A percentile compares a stretch with the other conserved stretches of the same genome.
phyloP scores from a whole-genome alignment of 169 alveolate genomes.

The Cryptosporidium felis region DNA sequence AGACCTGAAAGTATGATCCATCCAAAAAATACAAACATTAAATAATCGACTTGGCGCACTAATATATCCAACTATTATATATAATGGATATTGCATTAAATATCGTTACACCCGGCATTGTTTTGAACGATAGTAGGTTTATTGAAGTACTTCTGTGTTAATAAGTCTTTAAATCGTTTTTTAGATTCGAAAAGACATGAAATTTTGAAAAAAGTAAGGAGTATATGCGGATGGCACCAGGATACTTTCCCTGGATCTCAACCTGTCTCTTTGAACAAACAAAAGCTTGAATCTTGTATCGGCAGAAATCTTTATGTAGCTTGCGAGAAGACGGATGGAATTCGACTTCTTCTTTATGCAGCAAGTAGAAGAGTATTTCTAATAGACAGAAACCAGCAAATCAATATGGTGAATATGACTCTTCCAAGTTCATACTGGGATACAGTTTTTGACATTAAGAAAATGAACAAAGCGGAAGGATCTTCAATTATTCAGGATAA shows the following conservation, averaged over 20 bases:
- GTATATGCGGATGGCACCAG: slow-evolving; percentile 84
- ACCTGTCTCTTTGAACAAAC: slow-evolving; percentile 85
- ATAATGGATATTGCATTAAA: slow-evolving; percentile 44
- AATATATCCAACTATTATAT: not conserved
- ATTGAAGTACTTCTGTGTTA: not conserved
- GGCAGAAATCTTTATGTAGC: slow-evolving; percentile 83
- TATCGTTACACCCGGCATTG: slow-evolving; percentile 49
- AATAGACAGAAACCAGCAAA: slow-evolving; percentile 86
- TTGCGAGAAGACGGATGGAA: slow-evolving; percentile 91
- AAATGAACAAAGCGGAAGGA: not conserved
- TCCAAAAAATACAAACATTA: not conserved
- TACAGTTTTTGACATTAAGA: slow-evolving; percentile 28
- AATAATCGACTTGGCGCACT: not conserved
- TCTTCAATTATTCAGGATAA: not conserved
- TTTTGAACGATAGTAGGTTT: slow-evolving; percentile 52
- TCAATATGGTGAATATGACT: slow-evolving; percentile 80
- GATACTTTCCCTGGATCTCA: slow-evolving; percentile 89
- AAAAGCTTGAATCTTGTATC: slow-evolving; percentile 70
- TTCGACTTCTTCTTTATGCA: slow-evolving; percentile 84
- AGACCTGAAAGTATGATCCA: slow-evolving; percentile 28
- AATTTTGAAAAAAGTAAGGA: slow-evolving; percentile 72
- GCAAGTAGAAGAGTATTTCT: slow-evolving; percentile 85
- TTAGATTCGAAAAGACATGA: slow-evolving; percentile 4
- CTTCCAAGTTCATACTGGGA: slow-evolving; percentile 77
- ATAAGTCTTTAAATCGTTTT: not conserved